phyloP scores from a whole-genome alignment of 1,284 basidiomycete genomes.

The Cystobasidiaceae sp. region DNA sequence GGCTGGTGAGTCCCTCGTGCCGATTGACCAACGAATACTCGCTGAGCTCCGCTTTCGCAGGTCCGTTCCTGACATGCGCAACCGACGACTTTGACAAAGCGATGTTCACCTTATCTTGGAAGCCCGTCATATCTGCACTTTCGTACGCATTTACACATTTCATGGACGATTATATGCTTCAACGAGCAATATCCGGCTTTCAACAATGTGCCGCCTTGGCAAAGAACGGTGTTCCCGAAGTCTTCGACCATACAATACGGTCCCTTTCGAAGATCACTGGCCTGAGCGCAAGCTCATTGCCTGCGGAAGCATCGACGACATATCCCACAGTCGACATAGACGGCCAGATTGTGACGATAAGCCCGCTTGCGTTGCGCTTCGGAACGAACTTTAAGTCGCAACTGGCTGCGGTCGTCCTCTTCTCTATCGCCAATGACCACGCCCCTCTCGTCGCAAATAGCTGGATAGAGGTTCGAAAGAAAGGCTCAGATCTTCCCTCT shows the following conservation, averaged over 20 bases:
- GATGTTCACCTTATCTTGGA: slow-evolving; percentile 92
- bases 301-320: slow-evolving; percentile 59
- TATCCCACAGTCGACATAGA: slow-evolving; percentile 92
- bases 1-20: slow-evolving; percentile 55
- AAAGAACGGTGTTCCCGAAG: slow-evolving; percentile 82
- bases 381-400: slow-evolving; percentile 95
- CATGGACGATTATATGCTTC: slow-evolving; percentile 93
- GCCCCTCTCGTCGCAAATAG: slow-evolving; percentile 90
- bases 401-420: slow-evolving; percentile 91
- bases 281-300: slow-evolving; percentile 30
- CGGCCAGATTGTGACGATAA: slow-evolving; percentile 79
- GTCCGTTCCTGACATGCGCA: slow-evolving; percentile 71
- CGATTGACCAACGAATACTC: neutral
- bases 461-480: slow-evolving; percentile 56
- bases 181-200: slow-evolving; percentile 90
- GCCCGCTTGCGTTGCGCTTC: slow-evolving; percentile 85
- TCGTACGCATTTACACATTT: slow-evolving; percentile 73
- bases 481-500: neutral
- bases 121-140: slow-evolving; percentile 74
- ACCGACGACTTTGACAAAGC: slow-evolving; percentile 74
- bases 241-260: slow-evolving; percentile 92
- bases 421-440: slow-evolving; percentile 96
- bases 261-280: slow-evolving; percentile 65
- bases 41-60: slow-evolving; percentile 50
- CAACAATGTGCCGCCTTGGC: slow-evolving; percentile 93